Conservation (phyloP, 495 filamentous ascomycete species). For the Bathelium albidoporum region DNA sequence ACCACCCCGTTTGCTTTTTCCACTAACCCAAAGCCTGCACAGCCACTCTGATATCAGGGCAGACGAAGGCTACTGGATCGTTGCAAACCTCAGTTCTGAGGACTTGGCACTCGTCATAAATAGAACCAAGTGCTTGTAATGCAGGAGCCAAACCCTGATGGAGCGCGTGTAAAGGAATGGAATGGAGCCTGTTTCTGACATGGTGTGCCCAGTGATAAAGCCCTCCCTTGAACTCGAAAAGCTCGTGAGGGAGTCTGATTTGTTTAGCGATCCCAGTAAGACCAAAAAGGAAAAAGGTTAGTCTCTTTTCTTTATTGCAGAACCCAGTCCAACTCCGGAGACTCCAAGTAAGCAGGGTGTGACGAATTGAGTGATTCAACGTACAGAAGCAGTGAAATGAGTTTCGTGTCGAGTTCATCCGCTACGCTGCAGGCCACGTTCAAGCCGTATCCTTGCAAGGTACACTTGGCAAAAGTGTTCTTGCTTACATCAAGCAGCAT, state of each 20-base stretch:
- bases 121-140: not conserved
- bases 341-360: not conserved
- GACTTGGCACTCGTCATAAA: not conserved
- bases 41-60: not conserved
- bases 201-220: not conserved
- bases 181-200: not conserved
- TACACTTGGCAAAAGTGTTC: not conserved
- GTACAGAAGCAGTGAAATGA: not conserved
- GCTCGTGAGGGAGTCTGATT: not conserved
- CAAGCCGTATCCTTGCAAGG: conserved; percentile 1
- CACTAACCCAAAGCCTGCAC: not conserved
- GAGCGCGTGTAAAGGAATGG: not conserved
- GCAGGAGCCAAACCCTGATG: not conserved
- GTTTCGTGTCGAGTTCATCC: not conserved
- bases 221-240: not conserved
- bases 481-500: not conserved
- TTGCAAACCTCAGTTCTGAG: not conserved
- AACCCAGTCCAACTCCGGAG: not conserved
- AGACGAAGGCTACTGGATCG: not conserved
- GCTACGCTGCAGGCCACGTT: conserved; percentile 1
- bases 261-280: not conserved
- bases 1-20: not conserved
- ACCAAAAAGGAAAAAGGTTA: not conserved
- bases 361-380: not conserved
- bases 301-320: not conserved